phyloP scores from a whole-genome alignment of 768 basidiomycete genomes.

The Hebeloma cylindrosporum region DNA sequence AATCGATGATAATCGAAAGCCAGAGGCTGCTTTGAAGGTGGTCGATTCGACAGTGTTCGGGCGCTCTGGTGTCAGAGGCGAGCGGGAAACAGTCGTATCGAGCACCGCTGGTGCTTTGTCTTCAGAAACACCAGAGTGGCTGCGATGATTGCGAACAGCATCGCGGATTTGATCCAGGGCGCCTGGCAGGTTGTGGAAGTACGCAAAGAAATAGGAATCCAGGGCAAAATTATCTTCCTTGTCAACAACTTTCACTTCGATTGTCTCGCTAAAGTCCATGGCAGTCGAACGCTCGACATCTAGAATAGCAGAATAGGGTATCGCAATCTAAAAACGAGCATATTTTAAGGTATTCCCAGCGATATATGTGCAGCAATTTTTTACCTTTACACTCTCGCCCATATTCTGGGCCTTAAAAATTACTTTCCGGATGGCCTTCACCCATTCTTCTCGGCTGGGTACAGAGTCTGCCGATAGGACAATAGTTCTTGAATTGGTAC shows the following conservation, averaged over 20 bases:
- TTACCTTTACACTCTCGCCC: conserved; percentile 92
- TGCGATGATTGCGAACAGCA: conserved; percentile 61
- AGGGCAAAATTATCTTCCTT: conserved; percentile 74
- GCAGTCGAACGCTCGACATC: conserved; percentile 87
- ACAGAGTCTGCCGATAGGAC: conserved; percentile 74
- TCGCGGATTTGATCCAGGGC: conserved; percentile 83
- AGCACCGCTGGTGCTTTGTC: conserved; percentile 41
- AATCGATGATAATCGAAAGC: conserved; percentile 64
- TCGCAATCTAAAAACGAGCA: conserved; percentile 63
- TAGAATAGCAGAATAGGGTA: conserved; percentile 86
- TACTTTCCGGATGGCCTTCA: conserved; percentile 90
- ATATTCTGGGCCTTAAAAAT: conserved; percentile 96
- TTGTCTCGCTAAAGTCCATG: conserved; percentile 95
- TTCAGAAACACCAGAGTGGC: conserved; percentile 27
- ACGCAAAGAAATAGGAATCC: conserved; percentile 94
- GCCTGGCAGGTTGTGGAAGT: conserved; percentile 78
- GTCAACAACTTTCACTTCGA: conserved; percentile 91
- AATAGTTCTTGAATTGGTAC: conserved; percentile 79
- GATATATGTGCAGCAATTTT: no score
- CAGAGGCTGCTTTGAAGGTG: conserved; percentile 37
- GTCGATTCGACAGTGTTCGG: conserved; percentile 38
- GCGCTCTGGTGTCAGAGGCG: conserved; percentile 39
- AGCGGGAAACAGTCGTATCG: conserved; percentile 57
- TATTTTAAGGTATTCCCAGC: no score
- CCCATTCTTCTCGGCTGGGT: conserved; percentile 91